A percentile compares a stretch with the other conserved stretches of the same genome.
These are phyloP conservation scores for Cystofilobasidium macerans DNA, from an alignment of 768 basidiomycete genomes.

Conservation along the genomic window DNA sequence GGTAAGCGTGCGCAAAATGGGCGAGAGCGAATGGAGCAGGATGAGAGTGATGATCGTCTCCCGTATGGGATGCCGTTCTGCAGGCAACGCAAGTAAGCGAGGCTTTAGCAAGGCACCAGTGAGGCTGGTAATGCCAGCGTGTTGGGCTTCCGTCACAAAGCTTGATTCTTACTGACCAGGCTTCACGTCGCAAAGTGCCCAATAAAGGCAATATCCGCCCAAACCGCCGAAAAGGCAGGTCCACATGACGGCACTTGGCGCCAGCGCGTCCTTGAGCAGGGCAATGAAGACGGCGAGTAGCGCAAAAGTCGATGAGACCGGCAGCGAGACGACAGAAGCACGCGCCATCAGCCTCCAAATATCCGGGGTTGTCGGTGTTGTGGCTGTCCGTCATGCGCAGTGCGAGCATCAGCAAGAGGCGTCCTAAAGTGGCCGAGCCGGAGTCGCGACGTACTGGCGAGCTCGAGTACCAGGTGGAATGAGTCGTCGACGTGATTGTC, in stretches of 20 bases:
- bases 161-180: not conserved
- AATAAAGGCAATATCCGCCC: not conserved
- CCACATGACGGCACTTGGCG: slow-evolving; percentile 14
- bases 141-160: not conserved
- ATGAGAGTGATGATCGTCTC: slow-evolving; percentile 79
- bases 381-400: slow-evolving; percentile 62
- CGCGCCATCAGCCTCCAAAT: slow-evolving; percentile 55
- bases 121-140: too few species aligned
- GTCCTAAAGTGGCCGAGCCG: not conserved
- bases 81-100: not conserved
- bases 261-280: slow-evolving; percentile 51
- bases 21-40: slow-evolving; percentile 76
- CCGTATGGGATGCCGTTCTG: slow-evolving; percentile 63
- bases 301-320: slow-evolving; percentile 64
- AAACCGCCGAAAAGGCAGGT: slow-evolving; percentile 4
- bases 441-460: slow-evolving; percentile 18
- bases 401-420: slow-evolving; percentile 32
- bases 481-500: slow-evolving; percentile 75
- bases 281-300: slow-evolving; percentile 71
- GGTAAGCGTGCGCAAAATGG: slow-evolving; percentile 81
- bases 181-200: not conserved
- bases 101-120: not conserved
- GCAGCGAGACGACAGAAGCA: slow-evolving; percentile 70
- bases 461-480: slow-evolving; percentile 45
- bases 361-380: slow-evolving; percentile 30